These are phyloP conservation scores for Nicotiana rustica DNA, from an alignment of 305 asterid species.

Conservation along the genomic window DNA sequence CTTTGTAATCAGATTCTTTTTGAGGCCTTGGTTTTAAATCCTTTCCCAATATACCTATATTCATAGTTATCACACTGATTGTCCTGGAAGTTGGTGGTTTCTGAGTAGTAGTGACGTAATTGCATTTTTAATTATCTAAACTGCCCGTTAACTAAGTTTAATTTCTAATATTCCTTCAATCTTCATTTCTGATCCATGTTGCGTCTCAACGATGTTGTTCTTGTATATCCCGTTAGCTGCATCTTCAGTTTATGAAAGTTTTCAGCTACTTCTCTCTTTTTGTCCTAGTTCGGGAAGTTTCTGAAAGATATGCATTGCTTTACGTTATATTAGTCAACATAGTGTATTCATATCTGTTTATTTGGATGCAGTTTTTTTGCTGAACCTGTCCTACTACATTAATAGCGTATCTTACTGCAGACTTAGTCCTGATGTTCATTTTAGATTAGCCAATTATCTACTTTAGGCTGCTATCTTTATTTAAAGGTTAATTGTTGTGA, in stretches of 20 bases:
- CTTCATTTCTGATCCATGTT: conserved; percentile 14
- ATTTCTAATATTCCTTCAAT: neutral
- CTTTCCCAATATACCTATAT: neutral
- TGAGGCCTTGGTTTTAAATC: conserved; percentile 25
- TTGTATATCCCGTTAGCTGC: neutral
- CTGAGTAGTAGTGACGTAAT: neutral
- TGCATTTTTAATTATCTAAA: conserved; percentile 7
- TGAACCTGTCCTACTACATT: neutral
- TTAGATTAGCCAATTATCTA: conserved; percentile 2
- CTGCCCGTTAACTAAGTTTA: neutral
- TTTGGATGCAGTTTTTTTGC: conserved; percentile 9
- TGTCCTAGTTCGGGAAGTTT: conserved; percentile 21
- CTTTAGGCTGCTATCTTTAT: neutral
- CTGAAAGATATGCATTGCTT: neutral
- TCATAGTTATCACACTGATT: conserved; percentile 9
- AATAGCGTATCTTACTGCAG: neutral
- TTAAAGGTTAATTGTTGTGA: conserved; percentile 24
- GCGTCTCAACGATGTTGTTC: neutral
- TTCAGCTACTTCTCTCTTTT: conserved; percentile 29
- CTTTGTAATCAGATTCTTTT: conserved; percentile 11
- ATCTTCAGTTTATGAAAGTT: conserved; percentile 16
- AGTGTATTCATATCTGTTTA: conserved; percentile 1
- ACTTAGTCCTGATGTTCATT: conserved; percentile 7
- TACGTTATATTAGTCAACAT: conserved; percentile 2
- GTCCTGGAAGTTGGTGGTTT: conserved; percentile 13